A percentile compares a stretch with the other conserved stretches of the same genome.
Conservation (phyloP, 176 grass and related monocot genomes). For the Oryza meridionalis region DNA sequence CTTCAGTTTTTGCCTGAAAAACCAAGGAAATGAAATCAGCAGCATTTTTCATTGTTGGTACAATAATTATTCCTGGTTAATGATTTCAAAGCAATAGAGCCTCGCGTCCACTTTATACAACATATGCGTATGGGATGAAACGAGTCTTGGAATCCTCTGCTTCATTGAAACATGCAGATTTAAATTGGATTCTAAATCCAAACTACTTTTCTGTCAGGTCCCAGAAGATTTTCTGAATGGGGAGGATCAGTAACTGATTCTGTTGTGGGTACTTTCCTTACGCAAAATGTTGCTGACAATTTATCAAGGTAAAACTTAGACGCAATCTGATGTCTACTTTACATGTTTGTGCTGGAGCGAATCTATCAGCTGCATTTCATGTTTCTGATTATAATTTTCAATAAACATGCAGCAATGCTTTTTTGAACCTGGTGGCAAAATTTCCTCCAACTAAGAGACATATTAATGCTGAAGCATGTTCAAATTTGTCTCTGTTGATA, state of each 20-base stretch:
- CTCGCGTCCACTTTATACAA: constrained; percentile 7
- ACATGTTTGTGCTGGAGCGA: constrained; percentile 12
- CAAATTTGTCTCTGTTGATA: constrained; percentile 6
- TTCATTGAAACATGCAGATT: constrained; percentile 11
- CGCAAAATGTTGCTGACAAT: constrained; percentile 57
- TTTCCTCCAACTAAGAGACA: constrained; percentile 39
- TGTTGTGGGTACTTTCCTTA: constrained; percentile 58
- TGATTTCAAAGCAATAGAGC: constrained; percentile 6
- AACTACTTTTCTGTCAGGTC: constrained; percentile 46
- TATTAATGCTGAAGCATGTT: constrained; percentile 26
- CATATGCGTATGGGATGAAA: constrained; percentile 16
- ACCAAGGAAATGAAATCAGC: background rate
- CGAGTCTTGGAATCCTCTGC: background rate
- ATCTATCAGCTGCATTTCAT: background rate
- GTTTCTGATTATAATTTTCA: constrained; percentile 2
- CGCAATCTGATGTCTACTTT: background rate
- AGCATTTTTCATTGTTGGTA: background rate
- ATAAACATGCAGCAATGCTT: constrained; percentile 47
- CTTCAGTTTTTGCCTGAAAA: background rate
- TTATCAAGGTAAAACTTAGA: constrained; percentile 54
- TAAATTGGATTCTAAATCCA: constrained; percentile 29
- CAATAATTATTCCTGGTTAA: constrained; percentile 1
- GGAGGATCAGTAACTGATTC: constrained; percentile 58
- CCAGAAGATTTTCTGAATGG: constrained; percentile 52
- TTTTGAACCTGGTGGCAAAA: constrained; percentile 51